phyloP scores from a whole-genome alignment of 2,329 filamentous ascomycete species.

The Ceratocystis smalleyi region DNA sequence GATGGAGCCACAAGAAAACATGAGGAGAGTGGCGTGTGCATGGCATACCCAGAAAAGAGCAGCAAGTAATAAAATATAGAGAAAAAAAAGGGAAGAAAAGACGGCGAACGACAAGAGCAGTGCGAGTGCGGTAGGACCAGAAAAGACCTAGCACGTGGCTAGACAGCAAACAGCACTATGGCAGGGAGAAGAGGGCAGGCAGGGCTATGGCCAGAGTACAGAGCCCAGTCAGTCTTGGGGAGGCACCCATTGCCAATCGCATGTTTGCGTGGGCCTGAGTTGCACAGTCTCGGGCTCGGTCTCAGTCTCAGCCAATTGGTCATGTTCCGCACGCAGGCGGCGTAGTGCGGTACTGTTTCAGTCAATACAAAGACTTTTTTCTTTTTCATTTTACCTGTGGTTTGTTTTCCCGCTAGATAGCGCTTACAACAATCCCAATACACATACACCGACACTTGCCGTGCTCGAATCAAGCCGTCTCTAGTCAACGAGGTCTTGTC shows the following conservation, averaged over 20 bases:
- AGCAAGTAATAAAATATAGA: not conserved
- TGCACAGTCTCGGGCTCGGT: not conserved
- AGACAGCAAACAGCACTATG: not conserved
- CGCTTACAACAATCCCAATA: too few species aligned
- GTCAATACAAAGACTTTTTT: not conserved
- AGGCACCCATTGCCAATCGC: not conserved
- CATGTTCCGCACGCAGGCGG: not conserved
- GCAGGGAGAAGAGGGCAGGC: not conserved
- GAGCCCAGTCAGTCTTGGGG: not conserved
- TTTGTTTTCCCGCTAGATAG: not conserved
- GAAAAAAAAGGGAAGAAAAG: not conserved
- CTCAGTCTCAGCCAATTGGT: conserved; percentile 1
- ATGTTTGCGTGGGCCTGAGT: not conserved
- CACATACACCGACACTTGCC: not conserved
- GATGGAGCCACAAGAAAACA: not conserved
- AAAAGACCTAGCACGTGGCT: not conserved
- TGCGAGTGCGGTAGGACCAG: not conserved
- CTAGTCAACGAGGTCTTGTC: not conserved
- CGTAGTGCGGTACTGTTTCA: not conserved
- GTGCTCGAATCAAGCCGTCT: not conserved
- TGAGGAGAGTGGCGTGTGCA: not conserved
- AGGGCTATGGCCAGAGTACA: not conserved
- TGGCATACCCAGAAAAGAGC: not conserved
- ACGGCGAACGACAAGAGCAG: not conserved
- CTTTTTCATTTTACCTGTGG: not conserved